Evolutionary conservation across 768 basidiomycete species (phyloP), one percentile per base, ranked within the genome.

Genomic region (Lactarius pseudohatsudake): DNA sequence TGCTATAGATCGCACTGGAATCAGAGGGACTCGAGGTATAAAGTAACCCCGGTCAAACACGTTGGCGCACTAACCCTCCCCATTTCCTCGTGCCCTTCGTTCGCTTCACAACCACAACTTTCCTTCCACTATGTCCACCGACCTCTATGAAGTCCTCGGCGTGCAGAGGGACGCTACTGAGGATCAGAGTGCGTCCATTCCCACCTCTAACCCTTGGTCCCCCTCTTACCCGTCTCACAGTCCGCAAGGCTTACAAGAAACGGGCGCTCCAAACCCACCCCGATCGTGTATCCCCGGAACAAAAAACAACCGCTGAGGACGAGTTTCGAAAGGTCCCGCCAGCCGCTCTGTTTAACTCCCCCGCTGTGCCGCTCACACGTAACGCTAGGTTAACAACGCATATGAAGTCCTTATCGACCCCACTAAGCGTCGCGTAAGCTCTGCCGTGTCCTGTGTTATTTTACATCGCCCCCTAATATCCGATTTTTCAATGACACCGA

Each of bases 241-340:
- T 92, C 69, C 84, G 89, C 67, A 90, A 83, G 71, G 91, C 91
- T n/a, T 92, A 92, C 81, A 86, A 83, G 75, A 85, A 80, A 76
- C 82, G 78, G 72, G 91, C 91, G 2, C 73, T 92, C 32, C 79
- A 85, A 64, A 92, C 89, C 2, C 91, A 92, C 73, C 91, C 91
- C 6, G 91, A 92, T 72, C 81, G 91, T 54, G 79, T 90, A 2
- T 81, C 82, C n/a, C 70, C 80, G 15, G 82, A 80, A 9, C 82
- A 91, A n/a, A 91, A 86, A 73, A 73, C 80, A 9, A 67, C 72
- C 0, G 82, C 88, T 6, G 88, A 86, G 72, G 91, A 91, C 62
- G 76, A 83, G 62, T 84, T 84, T 65, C 77, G 81, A 62, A 74
- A 75, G 74, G 82, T 80, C 67, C 62, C 4, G 81, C 80, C 20